Evolutionary conservation across 2,329 filamentous ascomycete species (phyloP), one percentile per base, ranked within the genome.

Genomic region (Exophiala sideris): DNA sequence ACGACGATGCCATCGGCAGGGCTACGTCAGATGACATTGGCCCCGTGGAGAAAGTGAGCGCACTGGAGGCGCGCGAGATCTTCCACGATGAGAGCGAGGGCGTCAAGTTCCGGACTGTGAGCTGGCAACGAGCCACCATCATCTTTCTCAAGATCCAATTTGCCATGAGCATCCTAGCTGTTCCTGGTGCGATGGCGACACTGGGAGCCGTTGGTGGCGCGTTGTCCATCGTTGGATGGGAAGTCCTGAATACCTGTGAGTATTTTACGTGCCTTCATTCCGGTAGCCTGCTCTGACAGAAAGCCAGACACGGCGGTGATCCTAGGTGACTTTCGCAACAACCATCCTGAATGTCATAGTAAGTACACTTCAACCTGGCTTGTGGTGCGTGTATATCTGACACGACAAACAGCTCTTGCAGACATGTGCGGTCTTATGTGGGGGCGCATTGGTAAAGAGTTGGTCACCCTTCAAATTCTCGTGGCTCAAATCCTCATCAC

Each of bases 101-200:
- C 20, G 76, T 80, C 40, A 70, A 81, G 46, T 81, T 81, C 56
- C 70, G 79, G 14, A 80, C 76, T 2, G 78, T 81, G 9, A 71
- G 72, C 53, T 82, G 79, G 78, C 70, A 74, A n/a, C 72, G 75
- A 14, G 76, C 78, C 2, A 68, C 76, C 2, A 70, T 79, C 18
- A 80, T 81, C 59, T 79, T 81, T 52, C 64, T 79, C 16, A 81
- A 80, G 66, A 68, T 70, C 64, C 56, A 55, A 59, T 54, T 79
- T 57, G 76, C 76, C 9, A 78, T 75, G 1, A 75, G 76, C 46
- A 74, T 79, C 1, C 67, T 79, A 2, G 73, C 70, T 3, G 75
- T 79, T 10, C 76, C 77, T 0, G 71, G 71, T 0, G 70, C 76
- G 1, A 73, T 79, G 71, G 73, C 73, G 42, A 44, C 48, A 12